Conservation (phyloP, 139 green algal genomes). For the Coelastrella sp. region DNA sequence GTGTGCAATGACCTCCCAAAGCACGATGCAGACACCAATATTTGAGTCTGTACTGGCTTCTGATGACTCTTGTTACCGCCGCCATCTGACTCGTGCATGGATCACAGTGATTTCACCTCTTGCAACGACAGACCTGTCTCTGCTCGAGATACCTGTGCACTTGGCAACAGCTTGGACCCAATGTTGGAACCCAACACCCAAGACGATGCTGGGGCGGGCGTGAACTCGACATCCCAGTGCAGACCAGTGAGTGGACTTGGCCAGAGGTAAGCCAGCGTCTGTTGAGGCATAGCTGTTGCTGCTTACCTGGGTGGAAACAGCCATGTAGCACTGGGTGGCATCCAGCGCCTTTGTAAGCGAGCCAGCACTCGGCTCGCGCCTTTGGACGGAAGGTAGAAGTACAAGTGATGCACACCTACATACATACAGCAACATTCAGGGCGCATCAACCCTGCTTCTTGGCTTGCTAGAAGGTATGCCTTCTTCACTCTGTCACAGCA, state of each 20-base stretch:
- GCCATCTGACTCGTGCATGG: neutral
- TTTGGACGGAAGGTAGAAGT: constrained; percentile 41
- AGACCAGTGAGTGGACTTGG: too few relatives aligned
- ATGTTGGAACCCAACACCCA: too few relatives aligned
- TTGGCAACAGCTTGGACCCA: too few relatives aligned
- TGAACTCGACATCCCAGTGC: too few relatives aligned
- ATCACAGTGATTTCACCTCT: too few relatives aligned
- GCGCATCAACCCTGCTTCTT: too few relatives aligned
- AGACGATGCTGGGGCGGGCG: too few relatives aligned
- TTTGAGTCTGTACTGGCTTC: too few relatives aligned
- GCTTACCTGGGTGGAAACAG: constrained; percentile 57
- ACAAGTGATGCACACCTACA: constrained; percentile 44
- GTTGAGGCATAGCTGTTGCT: neutral
- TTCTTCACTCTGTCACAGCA: neutral
- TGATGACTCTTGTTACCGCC: neutral
- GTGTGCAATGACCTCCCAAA: too few relatives aligned
- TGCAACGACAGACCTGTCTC: too few relatives aligned
- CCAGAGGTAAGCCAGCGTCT: neutral
- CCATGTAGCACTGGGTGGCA: constrained; percentile 53
- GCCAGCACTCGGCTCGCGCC: constrained; percentile 46
- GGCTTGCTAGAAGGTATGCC: neutral
- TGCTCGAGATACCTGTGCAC: too few relatives aligned
- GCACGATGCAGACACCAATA: too few relatives aligned
- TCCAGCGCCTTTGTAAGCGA: constrained; percentile 38
- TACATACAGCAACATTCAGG: neutral